A percentile compares a stretch with the other conserved stretches of the same genome.
phyloP scores from a whole-genome alignment of 1,139 yeast species.

The Kodamaea fungicola region DNA sequence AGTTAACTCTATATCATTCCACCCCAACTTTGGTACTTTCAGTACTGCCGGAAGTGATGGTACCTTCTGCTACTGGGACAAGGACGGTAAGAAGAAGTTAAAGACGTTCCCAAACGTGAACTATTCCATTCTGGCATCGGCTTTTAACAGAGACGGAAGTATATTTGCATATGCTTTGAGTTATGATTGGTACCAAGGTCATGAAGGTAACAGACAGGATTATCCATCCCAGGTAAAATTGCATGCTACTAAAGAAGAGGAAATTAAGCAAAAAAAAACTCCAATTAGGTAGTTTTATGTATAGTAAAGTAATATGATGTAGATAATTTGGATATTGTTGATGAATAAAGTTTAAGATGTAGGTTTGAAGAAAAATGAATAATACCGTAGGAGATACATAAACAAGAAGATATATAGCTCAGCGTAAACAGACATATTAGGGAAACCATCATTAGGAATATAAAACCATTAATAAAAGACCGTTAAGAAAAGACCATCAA shows the following conservation, averaged over 20 bases:
- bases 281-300: no score
- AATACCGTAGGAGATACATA: no score
- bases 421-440: no score
- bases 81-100: slow-evolving; percentile 84
- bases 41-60: slow-evolving; percentile 97
- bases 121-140: slow-evolving; percentile 71
- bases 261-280: slow-evolving; percentile 72
- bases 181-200: slow-evolving; percentile 94
- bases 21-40: slow-evolving; percentile 88
- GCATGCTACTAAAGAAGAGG: slow-evolving; percentile 84
- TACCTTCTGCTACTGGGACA: slow-evolving; percentile 93
- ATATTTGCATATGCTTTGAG: slow-evolving; percentile 90
- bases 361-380: no score
- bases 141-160: slow-evolving; percentile 79
- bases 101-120: slow-evolving; percentile 75
- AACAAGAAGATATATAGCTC: no score
- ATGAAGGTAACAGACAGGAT: slow-evolving; percentile 70
- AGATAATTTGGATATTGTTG: no score
- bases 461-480: no score
- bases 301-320: no score
- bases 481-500: no score
- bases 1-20: slow-evolving; percentile 78
- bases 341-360: no score
- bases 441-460: no score
- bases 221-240: slow-evolving; percentile 74